Evolutionary conservation across 1,284 basidiomycete genomes (phyloP).

Genomic region (Marasmius tenuissimus): DNA sequence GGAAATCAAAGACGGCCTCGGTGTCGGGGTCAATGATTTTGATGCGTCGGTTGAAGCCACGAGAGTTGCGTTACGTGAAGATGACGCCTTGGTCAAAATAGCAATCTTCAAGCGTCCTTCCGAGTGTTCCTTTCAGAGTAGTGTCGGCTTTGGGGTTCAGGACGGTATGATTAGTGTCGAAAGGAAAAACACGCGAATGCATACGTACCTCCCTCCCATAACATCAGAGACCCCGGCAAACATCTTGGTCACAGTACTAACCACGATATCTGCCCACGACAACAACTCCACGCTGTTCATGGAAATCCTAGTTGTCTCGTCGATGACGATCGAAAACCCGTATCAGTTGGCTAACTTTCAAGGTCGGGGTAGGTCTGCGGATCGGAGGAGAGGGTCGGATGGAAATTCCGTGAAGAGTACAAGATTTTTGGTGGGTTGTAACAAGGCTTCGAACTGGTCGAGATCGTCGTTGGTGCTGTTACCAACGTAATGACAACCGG

Average conservation of each 20-base stretch:
- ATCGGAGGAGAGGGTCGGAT: slow-evolving; percentile 90
- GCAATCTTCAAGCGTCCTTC: slow-evolving; percentile 77
- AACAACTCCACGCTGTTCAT: slow-evolving; percentile 94
- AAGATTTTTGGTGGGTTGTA: no score
- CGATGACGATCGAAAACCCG: slow-evolving; percentile 87
- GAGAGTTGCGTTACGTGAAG: no score
- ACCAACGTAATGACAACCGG: slow-evolving; percentile 93
- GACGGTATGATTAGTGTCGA: neutral
- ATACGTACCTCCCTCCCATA: slow-evolving; percentile 90
- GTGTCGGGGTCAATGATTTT: no score
- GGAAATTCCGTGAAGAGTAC: slow-evolving; percentile 89
- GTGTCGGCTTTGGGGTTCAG: slow-evolving; percentile 81
- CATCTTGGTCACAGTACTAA: slow-evolving; percentile 91
- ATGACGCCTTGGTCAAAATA: slow-evolving; percentile 70
- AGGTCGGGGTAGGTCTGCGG: slow-evolving; percentile 78
- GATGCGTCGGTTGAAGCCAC: no score
- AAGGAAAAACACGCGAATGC: no score
- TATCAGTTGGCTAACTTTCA: slow-evolving; percentile 85
- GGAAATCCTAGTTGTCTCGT: slow-evolving; percentile 97
- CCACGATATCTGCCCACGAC: slow-evolving; percentile 90
- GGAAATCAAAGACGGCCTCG: slow-evolving; percentile 77
- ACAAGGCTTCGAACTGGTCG: slow-evolving; percentile 66
- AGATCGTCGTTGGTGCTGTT: slow-evolving; percentile 79
- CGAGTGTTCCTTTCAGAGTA: slow-evolving; percentile 83
- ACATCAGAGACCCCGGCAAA: slow-evolving; percentile 96